Percentiles rank a stretch among this genome's conserved stretches.
Conservation (phyloP, 2,329 filamentous ascomycete genomes). For the Beauveria rudraprayagi region DNA sequence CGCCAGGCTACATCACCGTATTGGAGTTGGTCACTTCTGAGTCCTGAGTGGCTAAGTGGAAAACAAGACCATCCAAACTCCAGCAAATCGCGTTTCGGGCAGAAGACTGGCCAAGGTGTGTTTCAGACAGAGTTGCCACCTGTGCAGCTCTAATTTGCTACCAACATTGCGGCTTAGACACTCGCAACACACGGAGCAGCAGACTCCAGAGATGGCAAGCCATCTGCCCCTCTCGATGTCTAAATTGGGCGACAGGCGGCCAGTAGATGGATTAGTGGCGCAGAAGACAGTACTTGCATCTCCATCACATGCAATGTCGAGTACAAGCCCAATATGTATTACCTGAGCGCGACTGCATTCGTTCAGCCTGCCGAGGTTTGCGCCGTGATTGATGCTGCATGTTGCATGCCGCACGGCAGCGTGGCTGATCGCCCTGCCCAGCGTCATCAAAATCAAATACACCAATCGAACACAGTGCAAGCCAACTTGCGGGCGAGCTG, state of each 20-base stretch:
- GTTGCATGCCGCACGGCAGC: neutral
- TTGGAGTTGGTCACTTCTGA: neutral
- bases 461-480: neutral
- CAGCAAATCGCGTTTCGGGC: neutral
- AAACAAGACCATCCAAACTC: neutral
- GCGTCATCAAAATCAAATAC: neutral
- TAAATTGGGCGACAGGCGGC: neutral
- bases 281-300: neutral
- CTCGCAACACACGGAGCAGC: too few species aligned
- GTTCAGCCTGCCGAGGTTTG: constrained; percentile 1
- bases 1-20: neutral
- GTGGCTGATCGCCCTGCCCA: neutral
- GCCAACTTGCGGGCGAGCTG: neutral
- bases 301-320: neutral
- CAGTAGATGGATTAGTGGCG: neutral
- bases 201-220: neutral
- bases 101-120: neutral
- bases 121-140: neutral
- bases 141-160: neutral
- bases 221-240: neutral
- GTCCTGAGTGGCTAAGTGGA: neutral
- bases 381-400: neutral
- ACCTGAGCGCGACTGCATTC: neutral
- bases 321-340: neutral
- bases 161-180: neutral